Base-by-base conservation (phyloP, 371 early-diverging fungal species). In the Smittium culicis region DNA sequence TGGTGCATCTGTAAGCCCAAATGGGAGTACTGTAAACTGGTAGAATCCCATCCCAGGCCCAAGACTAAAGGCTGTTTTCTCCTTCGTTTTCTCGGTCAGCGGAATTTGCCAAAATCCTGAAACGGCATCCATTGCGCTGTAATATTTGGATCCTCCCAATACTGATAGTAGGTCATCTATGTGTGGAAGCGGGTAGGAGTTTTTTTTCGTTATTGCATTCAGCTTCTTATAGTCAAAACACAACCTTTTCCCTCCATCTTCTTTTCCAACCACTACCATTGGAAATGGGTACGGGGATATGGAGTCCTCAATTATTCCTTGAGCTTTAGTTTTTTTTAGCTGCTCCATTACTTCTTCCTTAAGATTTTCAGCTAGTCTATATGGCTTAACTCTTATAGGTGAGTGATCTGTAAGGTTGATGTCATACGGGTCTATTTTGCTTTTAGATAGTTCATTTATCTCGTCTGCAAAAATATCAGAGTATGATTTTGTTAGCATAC, bases 201-300 rank as follows among this genome's bases (percentile, higher is more conserved):
- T 74, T 33, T 73, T 72, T 20, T 75, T 69, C 8, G 81, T 83
- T 2, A 78, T 61, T 29, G 66, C 58, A 67, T 85, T 83, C 8
- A 85, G 62, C 0, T 69, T 76, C 33, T 79, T 71, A 66, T 82
- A 82, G 57, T 82, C 82, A 0, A 79, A 66, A 64, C 80, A 83
- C 29, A 81, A 16, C 0, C 79, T 70, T 35, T 80, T 61, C 2
- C 65, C 33, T 1, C 79, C 77, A 60, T 78, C 74, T 45, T 76
- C 70, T 67, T 82, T 78, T 17, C 69, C 66, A 1, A 75, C 80
- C 64, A 80, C 76, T 33, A 74, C 66, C 24, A 72, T 65, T 29
- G 79, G 78, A n/a, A 76, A 71, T 2, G 70, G 76, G 29, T 67
- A 73, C 14, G 81, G 76, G 1, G 5, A 5, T 32, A 2, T 30